phyloP scores from a whole-genome alignment of 1,139 yeast genomes.

The Taiozyma sp. region DNA sequence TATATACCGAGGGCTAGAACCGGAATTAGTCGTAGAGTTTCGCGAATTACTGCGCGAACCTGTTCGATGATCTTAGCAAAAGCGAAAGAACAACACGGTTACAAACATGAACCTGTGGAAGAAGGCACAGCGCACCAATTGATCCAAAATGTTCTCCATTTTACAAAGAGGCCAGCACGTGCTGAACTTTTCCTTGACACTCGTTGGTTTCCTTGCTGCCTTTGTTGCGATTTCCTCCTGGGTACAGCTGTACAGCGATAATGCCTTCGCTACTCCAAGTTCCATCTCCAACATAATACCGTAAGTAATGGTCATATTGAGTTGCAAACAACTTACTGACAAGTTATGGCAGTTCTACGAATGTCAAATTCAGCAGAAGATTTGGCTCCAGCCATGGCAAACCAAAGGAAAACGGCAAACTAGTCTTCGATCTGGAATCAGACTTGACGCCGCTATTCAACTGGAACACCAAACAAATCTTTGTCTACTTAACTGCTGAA shows the following conservation, averaged over 20 bases:
- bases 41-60: neutral
- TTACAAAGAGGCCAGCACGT: conserved; percentile 47
- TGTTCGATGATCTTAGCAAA: neutral
- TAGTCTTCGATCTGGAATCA: conserved; percentile 66
- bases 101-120: neutral
- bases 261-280: conserved; percentile 43
- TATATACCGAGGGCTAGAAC: neutral
- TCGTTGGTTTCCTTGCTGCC: conserved; percentile 42
- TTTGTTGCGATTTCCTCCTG: conserved; percentile 45
- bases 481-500: conserved; percentile 85
- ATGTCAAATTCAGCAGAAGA: conserved; percentile 59
- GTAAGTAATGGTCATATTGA: conserved; percentile 10
- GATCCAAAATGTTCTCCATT: conserved; percentile 35
- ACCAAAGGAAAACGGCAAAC: conserved; percentile 76
- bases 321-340: conserved; percentile 1
- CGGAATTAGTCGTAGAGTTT: neutral
- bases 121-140: neutral
- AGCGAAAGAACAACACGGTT: neutral
- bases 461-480: conserved; percentile 96
- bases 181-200: conserved; percentile 53
- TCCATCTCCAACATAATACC: conserved; percentile 36
- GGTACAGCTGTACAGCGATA: conserved; percentile 41
- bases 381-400: conserved; percentile 68
- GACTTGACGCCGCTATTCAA: conserved; percentile 77
- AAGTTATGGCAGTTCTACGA: conserved; percentile 21